Base-by-base conservation (phyloP, 2,329 filamentous ascomycete genomes). In the Capronia americana region DNA sequence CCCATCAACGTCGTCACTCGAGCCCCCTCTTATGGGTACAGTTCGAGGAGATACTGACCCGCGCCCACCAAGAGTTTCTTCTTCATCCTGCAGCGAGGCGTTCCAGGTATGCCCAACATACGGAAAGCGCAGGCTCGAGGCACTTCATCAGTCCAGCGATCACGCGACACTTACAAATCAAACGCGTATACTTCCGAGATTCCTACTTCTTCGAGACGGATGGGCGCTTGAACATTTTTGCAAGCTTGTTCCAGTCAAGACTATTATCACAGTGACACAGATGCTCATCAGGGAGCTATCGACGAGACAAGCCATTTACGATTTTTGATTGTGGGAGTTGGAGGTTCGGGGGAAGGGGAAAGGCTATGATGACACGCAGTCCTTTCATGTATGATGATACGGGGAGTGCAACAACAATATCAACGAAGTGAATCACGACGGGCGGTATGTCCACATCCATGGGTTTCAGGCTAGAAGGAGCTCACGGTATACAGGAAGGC, bases 241-340 rank as follows among this genome's bases (percentile, higher is more conserved):
- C 57, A 50, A 57, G 30, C 63, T 66, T 66, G 63, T 66, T 57
- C 67, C 67, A 69, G 67, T 66, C 67, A 69, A 69, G 67, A 53
- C 23, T 38, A 24, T 28, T 20, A 57, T 30, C 17, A 24, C 53
- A 28, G 17, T 56, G 10, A 34, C 26, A 24, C 48, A 17, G 12
- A 51, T 51, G 48, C n/a, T 51, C 48, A 51, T 26, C 20, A 26
- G 48, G 48, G 11, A 51, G 48, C 23, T 10, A 26, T 28, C 28
- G 44, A 32, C 41, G 38, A 48, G 41, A 12, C 46, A 32, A 50
- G 44, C 24, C 24, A 59, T 59, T 59, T n/a, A 46, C 32, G 38
- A 44, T 46, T 46, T 34, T 26, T n/a, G 55, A 11, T 38, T 6
- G 14, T 38, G 44, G 44, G 55, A 26, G 34, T 14, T 57, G 34